Evolutionary conservation across 2,329 filamentous ascomycete species (phyloP), one percentile per base, ranked within the genome.

Genomic region (Juglanconis sp.): DNA sequence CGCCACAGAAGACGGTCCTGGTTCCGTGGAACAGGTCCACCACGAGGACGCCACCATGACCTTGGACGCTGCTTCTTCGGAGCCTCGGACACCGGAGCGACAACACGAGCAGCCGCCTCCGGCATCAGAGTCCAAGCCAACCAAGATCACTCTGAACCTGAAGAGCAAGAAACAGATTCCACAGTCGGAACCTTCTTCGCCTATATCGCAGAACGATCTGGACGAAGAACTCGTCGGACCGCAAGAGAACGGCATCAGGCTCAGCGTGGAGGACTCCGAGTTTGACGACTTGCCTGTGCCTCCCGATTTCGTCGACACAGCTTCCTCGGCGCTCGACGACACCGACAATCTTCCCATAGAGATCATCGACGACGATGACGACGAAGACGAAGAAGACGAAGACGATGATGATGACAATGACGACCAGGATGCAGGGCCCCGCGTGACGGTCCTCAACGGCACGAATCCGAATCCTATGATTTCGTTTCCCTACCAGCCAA

Each of bases 91-190:
- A 2, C 79, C 79, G 34, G 74, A 77, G 52, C 70, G 63, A 49
- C 68, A 67, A 47, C 66, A 71, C 35, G 65, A 69, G 51, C 67
- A 72, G 55, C 66, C 69, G 46, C 69, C 74, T 54, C 70, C 71
- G 50, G 63, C 71, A 35, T 66, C 73, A 17, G 78, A 78, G 44
- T 76, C 78, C 42, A 77, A 80, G 40, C 84, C 84, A 3, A 87
- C 81, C 70, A 80, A 77, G 68, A 81, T 87, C 53, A 87, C 85
- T 9, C 80, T 87, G 57, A 87, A 87, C 67, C 73, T 87, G 53
- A 81, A 84, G 60, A 80, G 80, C 65, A 67, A 71, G 62, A 73
- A 69, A 47, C 75, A 74, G 15, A 69, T 71, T 48, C 71, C 75
- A 52, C 76, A 78, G 30, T 71, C 72, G 15, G 74, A 74, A 34